These are phyloP conservation scores for Suaeda aralocaspica DNA, from an alignment of 148 eudicot genomes.

Conservation along the genomic window DNA sequence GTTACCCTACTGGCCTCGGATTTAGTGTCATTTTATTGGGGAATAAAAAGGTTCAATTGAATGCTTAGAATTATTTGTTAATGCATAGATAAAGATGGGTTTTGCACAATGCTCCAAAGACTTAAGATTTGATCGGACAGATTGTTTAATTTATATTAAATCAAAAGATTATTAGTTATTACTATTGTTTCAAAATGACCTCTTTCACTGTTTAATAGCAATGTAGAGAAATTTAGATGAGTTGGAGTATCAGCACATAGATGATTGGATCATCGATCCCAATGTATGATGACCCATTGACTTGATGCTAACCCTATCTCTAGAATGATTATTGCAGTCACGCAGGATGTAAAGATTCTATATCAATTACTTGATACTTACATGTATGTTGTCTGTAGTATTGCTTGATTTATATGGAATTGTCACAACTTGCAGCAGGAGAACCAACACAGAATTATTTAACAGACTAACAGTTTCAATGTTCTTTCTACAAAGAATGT, in stretches of 20 bases:
- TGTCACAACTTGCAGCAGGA: too few species aligned
- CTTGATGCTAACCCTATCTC: background rate
- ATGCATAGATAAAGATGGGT: background rate
- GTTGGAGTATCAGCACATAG: too few species aligned
- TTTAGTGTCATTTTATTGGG: too few species aligned
- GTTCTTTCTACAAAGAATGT: too few species aligned
- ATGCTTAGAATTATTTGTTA: background rate
- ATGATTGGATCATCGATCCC: too few species aligned
- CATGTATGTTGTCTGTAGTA: background rate
- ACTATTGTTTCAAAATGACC: background rate
- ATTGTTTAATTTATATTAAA: too few species aligned
- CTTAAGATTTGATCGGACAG: background rate
- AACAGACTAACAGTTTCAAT: too few species aligned
- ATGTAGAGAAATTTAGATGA: too few species aligned
- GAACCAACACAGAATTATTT: too few species aligned
- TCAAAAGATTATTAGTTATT: background rate
- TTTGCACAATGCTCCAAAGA: background rate
- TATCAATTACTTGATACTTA: too few species aligned
- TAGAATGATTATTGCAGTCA: background rate
- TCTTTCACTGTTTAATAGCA: background rate
- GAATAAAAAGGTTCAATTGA: too few species aligned
- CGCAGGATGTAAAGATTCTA: background rate
- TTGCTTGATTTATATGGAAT: background rate
- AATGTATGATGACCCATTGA: background rate
- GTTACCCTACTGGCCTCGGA: too few species aligned